Evolutionary conservation across 2,329 filamentous ascomycete genomes (phyloP), one percentile per base, ranked within the genome.

Genomic region (Talaromyces sp.): DNA sequence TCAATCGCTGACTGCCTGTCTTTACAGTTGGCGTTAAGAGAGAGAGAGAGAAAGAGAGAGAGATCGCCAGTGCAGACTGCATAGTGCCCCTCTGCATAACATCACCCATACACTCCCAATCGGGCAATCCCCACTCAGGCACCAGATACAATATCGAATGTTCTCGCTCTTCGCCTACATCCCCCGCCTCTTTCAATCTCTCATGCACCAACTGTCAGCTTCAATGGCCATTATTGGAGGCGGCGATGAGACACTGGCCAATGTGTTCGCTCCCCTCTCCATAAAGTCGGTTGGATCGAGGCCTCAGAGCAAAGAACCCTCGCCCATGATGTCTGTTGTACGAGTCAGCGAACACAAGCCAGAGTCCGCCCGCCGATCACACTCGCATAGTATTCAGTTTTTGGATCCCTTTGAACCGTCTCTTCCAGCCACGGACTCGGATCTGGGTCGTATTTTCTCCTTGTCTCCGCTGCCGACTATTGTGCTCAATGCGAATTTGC

Each of bases 391-490:
- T 27, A 43, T 62, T 35, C 64, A 59, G 14, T 59, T 59, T 33
- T 52, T 58, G 11, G 33, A 57, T 24, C 59, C 64, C 7, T 60
- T 62, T 19, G 59, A 65, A 35, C 50, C n/a, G 1, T 31, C 64
- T 10, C 16, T 50, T 24, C 59, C 64, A 3, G 64, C 59, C 1
- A 50, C 41, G 27, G 58, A 65, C 43, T 57, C 59, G 5, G 64
- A 63, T 60, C 41, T 74, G 66, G 68, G 66, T n/a, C 65, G 66
- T 22, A 71, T 75, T 56, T 68, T 74, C 52, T 56, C 67, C 24
- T 60, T 70, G 27, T 76, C 75, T 0, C 77, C 78, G 0, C 71
- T 72, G 7, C 79, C 79, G 3, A 79, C 77, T 1, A 68, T 79
- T n/a, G 68, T 81, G 33, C 71, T 80, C 14, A 74, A 81, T 64